Base-by-base conservation (phyloP, 2,329 filamentous ascomycete species). In the Fusarium clavum region DNA sequence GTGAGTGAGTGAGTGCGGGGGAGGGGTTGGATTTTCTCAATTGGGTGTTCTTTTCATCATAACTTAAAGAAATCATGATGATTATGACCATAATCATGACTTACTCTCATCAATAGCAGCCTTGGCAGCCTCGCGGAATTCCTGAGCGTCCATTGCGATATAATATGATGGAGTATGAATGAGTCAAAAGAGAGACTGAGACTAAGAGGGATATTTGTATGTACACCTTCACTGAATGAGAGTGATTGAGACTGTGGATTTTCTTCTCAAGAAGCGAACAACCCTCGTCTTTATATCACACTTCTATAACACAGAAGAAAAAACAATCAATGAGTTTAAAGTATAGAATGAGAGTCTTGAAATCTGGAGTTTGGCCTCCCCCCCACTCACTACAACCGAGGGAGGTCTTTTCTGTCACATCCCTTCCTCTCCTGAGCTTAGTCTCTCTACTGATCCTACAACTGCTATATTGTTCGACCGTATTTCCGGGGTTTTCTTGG, bases 61-160 rank as follows among this genome's bases (percentile, higher is more conserved):
- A n/a, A 83, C 88, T 77, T 34, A 4, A 18, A 29, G 8, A 25
- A 11, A n/a, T n/a, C n/a, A 45, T 40, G 20, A 52, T 58, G n/a
- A 29, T 7, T 7, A 12, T 13, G 8, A 32, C 13, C 7, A 27
- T 20, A 20, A 45, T 18, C 16, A 54, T 41, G 13, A 83, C 89
- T 77, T 81, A 94, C 93, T 97, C 63, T 97, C 92, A 71, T 97
- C 92, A 77, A 97, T 89, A 64, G 91, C 91, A 61, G 90, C 87
- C 70, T 93, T 88, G 46, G 93, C 94, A 69, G 93, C 93, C 65
- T 88, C 83, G 70, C 90, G 87, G 80, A 97, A 98, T 75, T 95
- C 88, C 59, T 90, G 83, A 29, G 90, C 89, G 77, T 97, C 90
- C 94, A 97, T 97, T 57, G n/a, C n/a, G 16, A 18, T 32, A 22